Evolutionary conservation across 768 basidiomycete species (phyloP), one percentile per base, ranked within the genome.

Genomic region (Mycena leptocephala): DNA sequence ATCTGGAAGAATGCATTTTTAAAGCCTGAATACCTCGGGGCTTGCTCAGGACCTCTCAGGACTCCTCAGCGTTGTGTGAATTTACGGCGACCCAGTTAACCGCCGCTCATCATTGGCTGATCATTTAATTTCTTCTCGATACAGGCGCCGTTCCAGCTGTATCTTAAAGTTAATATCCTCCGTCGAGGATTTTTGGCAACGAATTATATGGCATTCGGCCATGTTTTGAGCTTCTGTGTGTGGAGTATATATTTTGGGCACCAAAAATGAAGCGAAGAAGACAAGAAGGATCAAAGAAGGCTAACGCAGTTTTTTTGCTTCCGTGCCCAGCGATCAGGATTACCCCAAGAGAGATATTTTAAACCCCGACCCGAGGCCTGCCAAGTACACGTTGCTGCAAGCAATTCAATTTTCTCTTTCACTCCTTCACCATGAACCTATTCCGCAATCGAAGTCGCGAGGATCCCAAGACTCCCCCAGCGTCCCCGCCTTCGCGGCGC

Each of bases 361-460:
- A 37, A 70, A 51, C 67, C 59, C 59, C 53, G 62, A 41, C 56
- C 41, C 58, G 55, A 30, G 22, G 24, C 24, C n/a, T 55, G 65
- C 64, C 64, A 66, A 73, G 46, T 16, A 75, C 74, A 69, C 67
- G 74, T 75, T 75, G 66, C 28, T n/a, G 16, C 35, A 28, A 13
- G 8, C 35, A 8, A 39, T n/a, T 14, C 18, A 10, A 41, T 71
- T 53, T 37, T 53, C 33, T 71, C 56, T 71, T 48, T 55, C 22
- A 51, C 22, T 51, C 8, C 18, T 28, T 66, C 43, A 76, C 75
- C 75, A 76, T 76, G 75, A 51, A 61, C 65, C 56, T 70, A 20
- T 76, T 76, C 55, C 74, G 74, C 68, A 51, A 56, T 51, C 70
- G 64, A 28, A 71, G 43, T 53, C 69, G 63, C 22, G 75, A 72